Evolutionary conservation across 805 yeast genomes (phyloP), one percentile per base, ranked within the genome.

Genomic region (Scheffersomyces amazonensis): DNA sequence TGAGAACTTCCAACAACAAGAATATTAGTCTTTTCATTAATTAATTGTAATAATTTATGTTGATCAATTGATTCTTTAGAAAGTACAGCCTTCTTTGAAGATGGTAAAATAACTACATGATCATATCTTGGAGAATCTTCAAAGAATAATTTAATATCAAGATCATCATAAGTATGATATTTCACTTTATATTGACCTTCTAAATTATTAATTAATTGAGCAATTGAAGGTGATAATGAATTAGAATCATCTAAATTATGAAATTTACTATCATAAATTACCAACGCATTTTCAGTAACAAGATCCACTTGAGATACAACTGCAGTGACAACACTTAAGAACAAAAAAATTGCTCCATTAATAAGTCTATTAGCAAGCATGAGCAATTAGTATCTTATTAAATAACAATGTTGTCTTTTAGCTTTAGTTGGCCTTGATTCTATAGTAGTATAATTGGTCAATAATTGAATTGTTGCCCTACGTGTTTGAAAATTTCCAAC

Each of bases 1-100:
- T 48, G 29, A 8, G 44, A 41, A 15, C 82, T 76, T 18, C 84
- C 87, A 11, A 87, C 67, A 11, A 81, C 76, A 13, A 93, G 52
- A 7, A 93, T 57, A 56, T 89, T 85, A 43, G 96, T 96, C 33
- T 91, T 87, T 11, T 66, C 71, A 44, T 75, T 60, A 46, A 81
- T 68, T 52, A 81, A 87, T 28, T 78, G 68, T 31, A 87, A 56
- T 42, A 93, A 60, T 7, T 64, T 58, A 41, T 53, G 56, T 40
- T 58, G 66, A 42, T 54, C 53, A 43, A 66, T 52, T 34, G 47
- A 46, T 11, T 35, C 34, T 37, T 66, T 68, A 34, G 61, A 56
- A 5, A 43, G 49, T 31, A 64, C 52, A 5, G 59, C 40, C 50
- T 61, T 66, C 46, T 64, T 63, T 27, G 60, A 34, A 10, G 64